Evolutionary conservation across 257 asterid species (phyloP), one percentile per base, ranked within the genome.

Genomic region (Salvia miltiorrhiza): DNA sequence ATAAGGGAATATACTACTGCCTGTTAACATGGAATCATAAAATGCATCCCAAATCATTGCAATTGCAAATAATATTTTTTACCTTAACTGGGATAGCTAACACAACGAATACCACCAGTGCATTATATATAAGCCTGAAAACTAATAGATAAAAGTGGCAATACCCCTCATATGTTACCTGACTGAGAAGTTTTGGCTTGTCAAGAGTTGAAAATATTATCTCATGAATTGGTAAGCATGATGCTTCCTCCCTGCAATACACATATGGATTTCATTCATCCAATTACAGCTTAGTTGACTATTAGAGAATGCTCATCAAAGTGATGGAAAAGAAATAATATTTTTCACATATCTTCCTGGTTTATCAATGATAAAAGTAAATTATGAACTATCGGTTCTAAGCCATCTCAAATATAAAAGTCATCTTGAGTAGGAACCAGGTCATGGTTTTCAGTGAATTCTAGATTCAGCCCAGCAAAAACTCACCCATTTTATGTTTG

Each of bases 111-210:
- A 28, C 10, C 64, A 62, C 12, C 9, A 45, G 11, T 69, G 2
- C 32, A 39, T 60, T 63, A 61, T 13, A 45, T 14, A 19, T 69
- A 59, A 75, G 47, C 66, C 64, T 14, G 13, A 52, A 28, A 60
- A 50, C 19, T 63, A 61, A 73, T 26, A 74, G n/a, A 43, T 21
- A 47, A 63, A 73, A 41, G 44, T 47, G 59, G 44, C 45, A 67
- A 54, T 63, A 54, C 24, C 50, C 73, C 61, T 61, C 63, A 74
- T 12, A 21, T 23, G 69, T 75, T 82, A 93, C 96, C 98, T 93
- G 90, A 72, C 96, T 90, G 57, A 93, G 95, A 79, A 90, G 97
- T 84, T 88, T 93, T 35, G 97, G 97, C 86, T 90, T 90, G 90
- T 93, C 96, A 66, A 72, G 59, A 50, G 98, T 85, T 37, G 98